Conservation (phyloP, 225 moss, liverwort and hornwort species). For the Physcomitrellopsis africana region DNA sequence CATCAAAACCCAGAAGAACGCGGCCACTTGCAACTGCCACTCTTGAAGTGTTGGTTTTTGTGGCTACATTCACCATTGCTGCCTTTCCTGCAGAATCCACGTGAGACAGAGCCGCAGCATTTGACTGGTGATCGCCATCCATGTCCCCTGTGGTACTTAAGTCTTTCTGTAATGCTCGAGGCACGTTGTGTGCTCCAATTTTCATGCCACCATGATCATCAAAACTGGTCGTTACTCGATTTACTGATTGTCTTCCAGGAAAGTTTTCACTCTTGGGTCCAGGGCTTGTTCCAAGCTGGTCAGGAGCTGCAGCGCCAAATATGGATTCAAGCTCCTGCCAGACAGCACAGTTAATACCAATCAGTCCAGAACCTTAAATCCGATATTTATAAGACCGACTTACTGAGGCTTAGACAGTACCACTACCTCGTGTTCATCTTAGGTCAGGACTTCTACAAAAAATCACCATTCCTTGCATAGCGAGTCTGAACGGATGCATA, state of each 20-base stretch:
- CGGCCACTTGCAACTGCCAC: constrained; percentile 77
- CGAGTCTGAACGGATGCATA: background rate
- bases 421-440: background rate
- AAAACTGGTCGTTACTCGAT: constrained; percentile 1
- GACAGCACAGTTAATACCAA: constrained; percentile 17
- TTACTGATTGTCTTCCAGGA: constrained; percentile 8
- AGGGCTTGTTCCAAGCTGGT: constrained; percentile 29
- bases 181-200: background rate
- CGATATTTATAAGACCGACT: background rate
- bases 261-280: constrained; percentile 8
- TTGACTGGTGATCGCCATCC: background rate
- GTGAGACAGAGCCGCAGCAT: constrained; percentile 54
- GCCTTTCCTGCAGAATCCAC: constrained; percentile 78
- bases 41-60: constrained; percentile 56
- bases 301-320: constrained; percentile 41
- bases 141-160: background rate
- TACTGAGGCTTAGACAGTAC: background rate
- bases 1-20: constrained; percentile 67
- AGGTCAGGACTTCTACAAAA: constrained; percentile 1
- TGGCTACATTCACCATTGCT: constrained; percentile 80
- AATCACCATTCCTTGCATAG: background rate
- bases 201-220: background rate
- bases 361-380: constrained; percentile 1
- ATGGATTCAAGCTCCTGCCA: constrained; percentile 49
- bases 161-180: constrained; percentile 15